Conservation (phyloP, 2,329 filamentous ascomycete species). For the Fusarium papillatum region DNA sequence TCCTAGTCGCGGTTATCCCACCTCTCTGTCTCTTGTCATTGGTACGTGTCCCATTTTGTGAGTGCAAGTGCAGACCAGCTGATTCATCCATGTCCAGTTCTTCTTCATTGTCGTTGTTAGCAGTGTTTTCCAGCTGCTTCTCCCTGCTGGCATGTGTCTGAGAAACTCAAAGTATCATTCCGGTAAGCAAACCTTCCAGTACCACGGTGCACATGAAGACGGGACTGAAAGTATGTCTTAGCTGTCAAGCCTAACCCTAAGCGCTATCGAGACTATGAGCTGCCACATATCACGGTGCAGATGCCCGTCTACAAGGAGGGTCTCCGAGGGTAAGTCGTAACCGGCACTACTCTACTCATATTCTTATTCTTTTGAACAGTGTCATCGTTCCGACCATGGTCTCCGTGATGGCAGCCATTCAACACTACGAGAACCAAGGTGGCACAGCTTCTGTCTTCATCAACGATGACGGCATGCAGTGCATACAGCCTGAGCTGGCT, state of each 20-base stretch:
- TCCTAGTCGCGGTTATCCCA: constrained; percentile 34
- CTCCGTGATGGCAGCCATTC: constrained; percentile 69
- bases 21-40: constrained; percentile 32
- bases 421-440: constrained; percentile 72
- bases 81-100: constrained; percentile 19
- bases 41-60: constrained; percentile 5
- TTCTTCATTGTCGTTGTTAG: constrained; percentile 45
- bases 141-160: constrained; percentile 41
- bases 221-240: background rate
- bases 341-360: too few species aligned
- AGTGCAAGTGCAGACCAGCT: too few species aligned
- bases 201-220: background rate
- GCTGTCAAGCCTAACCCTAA: constrained; percentile 45
- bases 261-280: constrained; percentile 49
- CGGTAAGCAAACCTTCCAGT: constrained; percentile 7
- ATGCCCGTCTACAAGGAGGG: constrained; percentile 60
- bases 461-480: constrained; percentile 78
- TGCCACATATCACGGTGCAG: constrained; percentile 60
- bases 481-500: constrained; percentile 64
- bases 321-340: constrained; percentile 33
- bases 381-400: constrained; percentile 68
- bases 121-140: constrained; percentile 40
- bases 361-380: constrained; percentile 6
- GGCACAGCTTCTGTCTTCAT: constrained; percentile 77
- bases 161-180: constrained; percentile 44